Percentiles rank a stretch among this genome's conserved stretches.
Evolutionary conservation across 2,329 filamentous ascomycete genomes (phyloP).

Genomic region (Aureobasidium sp.): DNA sequence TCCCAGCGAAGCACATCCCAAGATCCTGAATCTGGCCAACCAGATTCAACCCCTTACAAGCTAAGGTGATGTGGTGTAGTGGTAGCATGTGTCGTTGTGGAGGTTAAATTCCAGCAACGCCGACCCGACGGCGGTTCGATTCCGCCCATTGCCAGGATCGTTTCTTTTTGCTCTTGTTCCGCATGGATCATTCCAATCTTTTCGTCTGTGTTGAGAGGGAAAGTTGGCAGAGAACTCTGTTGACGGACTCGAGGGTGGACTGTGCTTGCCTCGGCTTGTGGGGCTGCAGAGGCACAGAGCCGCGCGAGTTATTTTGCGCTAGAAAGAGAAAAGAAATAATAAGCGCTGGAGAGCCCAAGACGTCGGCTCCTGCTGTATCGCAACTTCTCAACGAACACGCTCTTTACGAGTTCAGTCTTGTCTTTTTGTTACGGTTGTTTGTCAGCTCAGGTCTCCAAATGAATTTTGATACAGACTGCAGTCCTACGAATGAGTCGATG

Average conservation of each 20-base stretch:
- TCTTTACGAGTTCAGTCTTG: neutral
- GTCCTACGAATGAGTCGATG: neutral
- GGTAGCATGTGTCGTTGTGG: slow-evolving; percentile 12
- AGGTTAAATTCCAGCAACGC: slow-evolving; percentile 2
- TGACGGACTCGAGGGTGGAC: neutral
- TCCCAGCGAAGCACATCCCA: fast-evolving
- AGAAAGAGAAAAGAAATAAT: neutral
- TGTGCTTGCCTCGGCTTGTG: neutral
- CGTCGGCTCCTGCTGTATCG: neutral
- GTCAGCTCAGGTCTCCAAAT: neutral
- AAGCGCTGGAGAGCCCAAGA: neutral
- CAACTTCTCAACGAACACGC: neutral
- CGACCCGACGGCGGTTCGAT: slow-evolving; percentile 13
- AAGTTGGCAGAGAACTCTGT: neutral
- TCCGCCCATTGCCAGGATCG: slow-evolving; percentile 12
- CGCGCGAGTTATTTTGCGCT: neutral
- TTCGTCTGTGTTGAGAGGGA: neutral
- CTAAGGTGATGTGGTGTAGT: slow-evolving; percentile 11
- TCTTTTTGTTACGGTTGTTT: neutral
- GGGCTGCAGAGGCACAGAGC: neutral
- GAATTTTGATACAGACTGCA: no score
- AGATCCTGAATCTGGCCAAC: slow-evolving; percentile 13
- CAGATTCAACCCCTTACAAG: slow-evolving; percentile 4
- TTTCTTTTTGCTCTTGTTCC: neutral
- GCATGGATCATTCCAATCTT: neutral